Evolutionary conservation across 805 yeast genomes (phyloP), one percentile per base, ranked within the genome.

Genomic region (Priceomyces melissophilus): DNA sequence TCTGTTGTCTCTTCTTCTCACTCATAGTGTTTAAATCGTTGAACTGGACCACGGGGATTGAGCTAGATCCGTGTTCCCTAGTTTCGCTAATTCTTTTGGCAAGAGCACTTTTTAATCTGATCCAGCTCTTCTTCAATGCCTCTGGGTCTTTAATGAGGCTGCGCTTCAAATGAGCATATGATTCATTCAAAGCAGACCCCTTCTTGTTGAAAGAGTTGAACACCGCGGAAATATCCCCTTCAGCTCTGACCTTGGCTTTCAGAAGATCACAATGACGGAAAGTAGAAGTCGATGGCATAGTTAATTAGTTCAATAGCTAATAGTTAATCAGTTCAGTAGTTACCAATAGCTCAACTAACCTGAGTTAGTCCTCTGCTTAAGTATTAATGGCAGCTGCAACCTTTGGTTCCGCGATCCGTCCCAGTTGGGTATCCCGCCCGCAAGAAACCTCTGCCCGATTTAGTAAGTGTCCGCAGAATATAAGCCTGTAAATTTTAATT

Each of bases 11-110:
- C 26, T 20, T 10, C 10, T 28, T 13, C n/a, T 28, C 33, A 2
- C 26, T 27, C 17, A 41, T 13, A 32, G 13, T 20, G 4, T 16
- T 12, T 7, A 60, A 47, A 5, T 49, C 55, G 8, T 41, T 32
- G 44, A 54, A 60, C 5, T 49, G 45, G 15, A 58, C 46, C 11
- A 33, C 46, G 3, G 66, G 64, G 42, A 60, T 47, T 23, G 44
- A 47, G 1, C 39, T 17, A 13, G 57, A 30, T 2, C 65, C 65
- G 14, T 46, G 40, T 13, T 40, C 38, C 2, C 48, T 40, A 17
- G 60, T 58, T 12, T 34, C 45, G 14, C 44, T 42, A 13, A 51
- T 37, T 42, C 55, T 53, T 7, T 43, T 39, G n/a, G 54, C 56
- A 28, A 63, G 37, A 1, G 52, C 55, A 16, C 37, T 42, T 15